Evolutionary conservation across 2,329 filamentous ascomycete species (phyloP).

Genomic region (Neophaeococcomyces mojaviensis): DNA sequence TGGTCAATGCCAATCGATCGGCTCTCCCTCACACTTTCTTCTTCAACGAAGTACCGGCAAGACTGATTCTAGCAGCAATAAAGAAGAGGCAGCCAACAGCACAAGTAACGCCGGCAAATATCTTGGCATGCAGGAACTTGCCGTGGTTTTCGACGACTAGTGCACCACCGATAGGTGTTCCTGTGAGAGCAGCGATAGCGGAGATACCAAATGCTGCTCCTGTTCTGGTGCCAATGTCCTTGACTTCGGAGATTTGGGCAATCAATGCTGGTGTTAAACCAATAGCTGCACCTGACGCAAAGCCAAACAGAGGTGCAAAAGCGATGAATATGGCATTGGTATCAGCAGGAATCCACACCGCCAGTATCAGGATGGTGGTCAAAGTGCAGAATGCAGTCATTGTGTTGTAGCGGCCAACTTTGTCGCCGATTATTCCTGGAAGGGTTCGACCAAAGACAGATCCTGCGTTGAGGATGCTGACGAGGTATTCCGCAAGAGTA

Average conservation of each 20-base stretch:
- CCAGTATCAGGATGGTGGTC: slow-evolving; percentile 43
- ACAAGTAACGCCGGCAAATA: slow-evolving; percentile 56
- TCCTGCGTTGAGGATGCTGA: slow-evolving; percentile 25
- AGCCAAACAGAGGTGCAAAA: slow-evolving; percentile 62
- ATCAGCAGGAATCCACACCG: slow-evolving; percentile 48
- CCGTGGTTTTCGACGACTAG: slow-evolving; percentile 44
- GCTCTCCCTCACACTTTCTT: slow-evolving; percentile 24
- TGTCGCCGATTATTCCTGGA: slow-evolving; percentile 48
- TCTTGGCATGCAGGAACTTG: slow-evolving; percentile 52
- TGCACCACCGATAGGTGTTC: slow-evolving; percentile 60
- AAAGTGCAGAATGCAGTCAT: slow-evolving; percentile 44
- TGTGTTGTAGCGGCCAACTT: slow-evolving; percentile 47
- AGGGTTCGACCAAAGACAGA: slow-evolving; percentile 49
- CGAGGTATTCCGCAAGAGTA: slow-evolving; percentile 22
- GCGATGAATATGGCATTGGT: slow-evolving; percentile 53
- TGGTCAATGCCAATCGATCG: too few species aligned
- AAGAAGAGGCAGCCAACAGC: slow-evolving; percentile 35
- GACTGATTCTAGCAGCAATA: slow-evolving; percentile 29
- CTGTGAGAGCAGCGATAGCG: slow-evolving; percentile 58
- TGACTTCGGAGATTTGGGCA: slow-evolving; percentile 61
- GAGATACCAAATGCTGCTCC: slow-evolving; percentile 58
- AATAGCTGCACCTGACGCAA: slow-evolving; percentile 60
- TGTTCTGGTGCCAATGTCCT: slow-evolving; percentile 60
- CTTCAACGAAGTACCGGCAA: slow-evolving; percentile 26
- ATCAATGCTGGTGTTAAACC: slow-evolving; percentile 53